These are phyloP conservation scores for Neonectria sp. DNA, from an alignment of 2,329 filamentous ascomycete species.

Conservation along the genomic window DNA sequence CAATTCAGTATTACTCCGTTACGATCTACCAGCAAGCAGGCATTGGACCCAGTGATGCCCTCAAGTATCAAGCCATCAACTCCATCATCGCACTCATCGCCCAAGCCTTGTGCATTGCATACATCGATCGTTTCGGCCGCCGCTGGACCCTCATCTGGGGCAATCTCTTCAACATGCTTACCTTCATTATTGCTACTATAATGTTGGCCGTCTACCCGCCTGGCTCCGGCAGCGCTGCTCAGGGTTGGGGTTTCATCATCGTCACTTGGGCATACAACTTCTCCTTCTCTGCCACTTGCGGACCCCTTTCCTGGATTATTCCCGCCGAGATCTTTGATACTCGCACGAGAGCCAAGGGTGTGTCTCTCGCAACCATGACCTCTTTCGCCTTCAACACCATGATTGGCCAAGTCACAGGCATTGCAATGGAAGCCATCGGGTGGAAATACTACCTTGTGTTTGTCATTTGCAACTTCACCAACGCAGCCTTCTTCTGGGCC, in stretches of 20 bases:
- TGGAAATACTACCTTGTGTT: constrained; percentile 62
- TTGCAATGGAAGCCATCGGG: constrained; percentile 60
- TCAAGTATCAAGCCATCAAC: constrained; percentile 83
- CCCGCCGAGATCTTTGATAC: constrained; percentile 84
- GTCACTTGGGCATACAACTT: constrained; percentile 86
- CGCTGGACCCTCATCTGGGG: constrained; percentile 81
- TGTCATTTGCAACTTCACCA: constrained; percentile 70
- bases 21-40: constrained; percentile 78
- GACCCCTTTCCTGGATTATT: constrained; percentile 73
- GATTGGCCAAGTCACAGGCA: constrained; percentile 75
- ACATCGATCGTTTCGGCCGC: constrained; percentile 80
- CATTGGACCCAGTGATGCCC: constrained; percentile 73
- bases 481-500: constrained; percentile 68
- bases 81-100: constrained; percentile 78
- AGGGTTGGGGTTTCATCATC: constrained; percentile 77
- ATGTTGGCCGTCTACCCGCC: constrained; percentile 72
- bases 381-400: constrained; percentile 84
- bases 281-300: constrained; percentile 79
- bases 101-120: constrained; percentile 76
- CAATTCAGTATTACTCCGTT: constrained; percentile 82
- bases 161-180: constrained; percentile 79
- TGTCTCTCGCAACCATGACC: constrained; percentile 80
- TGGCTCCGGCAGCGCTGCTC: constrained; percentile 60
- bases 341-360: constrained; percentile 79
- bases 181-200: constrained; percentile 77